These are phyloP conservation scores for Cadophora sp. DNA, from an alignment of 2,329 filamentous ascomycete genomes.

Conservation along the genomic window DNA sequence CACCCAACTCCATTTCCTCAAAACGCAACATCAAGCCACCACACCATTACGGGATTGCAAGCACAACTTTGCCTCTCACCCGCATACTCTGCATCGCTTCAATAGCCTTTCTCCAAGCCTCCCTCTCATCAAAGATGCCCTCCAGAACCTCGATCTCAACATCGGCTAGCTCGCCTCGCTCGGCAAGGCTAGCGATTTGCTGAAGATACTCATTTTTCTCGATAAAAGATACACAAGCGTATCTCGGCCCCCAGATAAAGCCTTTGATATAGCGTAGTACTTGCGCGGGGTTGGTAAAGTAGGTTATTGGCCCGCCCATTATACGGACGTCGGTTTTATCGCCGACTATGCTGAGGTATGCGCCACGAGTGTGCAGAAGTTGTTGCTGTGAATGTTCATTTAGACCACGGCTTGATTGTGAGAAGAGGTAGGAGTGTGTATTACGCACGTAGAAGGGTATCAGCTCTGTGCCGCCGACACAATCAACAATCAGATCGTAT, in stretches of 20 bases:
- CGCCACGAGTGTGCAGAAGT: conserved; percentile 37
- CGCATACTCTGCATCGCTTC: conserved; percentile 32
- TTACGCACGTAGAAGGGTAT: conserved; percentile 35
- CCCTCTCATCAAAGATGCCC: conserved; percentile 36
- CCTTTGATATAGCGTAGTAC: conserved; percentile 40
- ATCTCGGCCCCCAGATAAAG: conserved; percentile 41
- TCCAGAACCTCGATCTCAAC: conserved; percentile 36
- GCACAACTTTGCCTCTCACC: conserved; percentile 36
- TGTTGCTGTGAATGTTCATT: conserved; percentile 26
- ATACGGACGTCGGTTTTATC: conserved; percentile 38
- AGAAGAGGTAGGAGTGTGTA: neutral
- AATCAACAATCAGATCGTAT: conserved; percentile 40
- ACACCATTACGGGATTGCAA: conserved; percentile 28
- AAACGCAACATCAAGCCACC: neutral
- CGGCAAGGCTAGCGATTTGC: conserved; percentile 30
- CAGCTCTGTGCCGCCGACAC: conserved; percentile 47
- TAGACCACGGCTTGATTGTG: conserved; percentile 5
- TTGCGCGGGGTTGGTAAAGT: conserved; percentile 37
- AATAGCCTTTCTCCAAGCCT: conserved; percentile 34
- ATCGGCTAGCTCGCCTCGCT: conserved; percentile 32
- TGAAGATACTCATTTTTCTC: conserved; percentile 30
- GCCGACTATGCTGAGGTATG: conserved; percentile 43
- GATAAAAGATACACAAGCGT: conserved; percentile 36
- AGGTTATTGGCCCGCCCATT: conserved; percentile 40
- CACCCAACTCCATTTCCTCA: neutral